Evolutionary conservation across 148 eudicot genomes (phyloP).

Genomic region (Persicaria maculosa): DNA sequence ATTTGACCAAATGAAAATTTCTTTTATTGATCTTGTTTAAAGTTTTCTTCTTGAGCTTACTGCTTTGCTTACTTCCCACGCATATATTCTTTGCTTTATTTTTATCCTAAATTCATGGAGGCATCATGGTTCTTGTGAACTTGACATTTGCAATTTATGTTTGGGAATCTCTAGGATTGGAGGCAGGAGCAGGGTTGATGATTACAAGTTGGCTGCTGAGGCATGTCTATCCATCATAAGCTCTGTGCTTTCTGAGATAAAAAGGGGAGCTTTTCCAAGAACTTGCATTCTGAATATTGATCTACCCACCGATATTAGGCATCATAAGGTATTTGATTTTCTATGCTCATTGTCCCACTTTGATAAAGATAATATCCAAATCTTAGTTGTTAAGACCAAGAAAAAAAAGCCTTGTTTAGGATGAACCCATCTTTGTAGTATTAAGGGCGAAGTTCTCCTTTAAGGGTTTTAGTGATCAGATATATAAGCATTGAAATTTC

Average conservation of each 20-base stretch:
- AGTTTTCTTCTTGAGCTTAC: neutral
- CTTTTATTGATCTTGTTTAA: neutral
- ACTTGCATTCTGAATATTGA: slow-evolving; percentile 79
- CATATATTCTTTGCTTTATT: neutral
- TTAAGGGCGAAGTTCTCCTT: neutral
- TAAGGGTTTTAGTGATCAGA: neutral
- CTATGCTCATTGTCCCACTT: neutral
- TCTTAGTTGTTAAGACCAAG: neutral
- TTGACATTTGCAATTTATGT: neutral
- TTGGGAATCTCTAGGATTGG: slow-evolving; percentile 42
- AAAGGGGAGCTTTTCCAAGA: slow-evolving; percentile 45
- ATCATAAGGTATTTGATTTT: slow-evolving; percentile 58
- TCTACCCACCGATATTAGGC: slow-evolving; percentile 65
- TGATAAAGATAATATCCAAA: neutral
- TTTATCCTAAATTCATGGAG: neutral
- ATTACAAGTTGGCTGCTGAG: slow-evolving; percentile 69
- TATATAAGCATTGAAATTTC: neutral
- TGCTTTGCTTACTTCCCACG: neutral
- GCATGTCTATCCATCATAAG: slow-evolving; percentile 78
- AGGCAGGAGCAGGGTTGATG: slow-evolving; percentile 54
- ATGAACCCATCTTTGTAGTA: neutral
- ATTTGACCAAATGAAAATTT: neutral
- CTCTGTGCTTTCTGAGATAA: slow-evolving; percentile 52
- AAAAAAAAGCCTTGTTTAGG: neutral
- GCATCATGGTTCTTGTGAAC: neutral